phyloP scores from a whole-genome alignment of 2,329 filamentous ascomycete genomes.

The Periglandula ipomoeae region DNA sequence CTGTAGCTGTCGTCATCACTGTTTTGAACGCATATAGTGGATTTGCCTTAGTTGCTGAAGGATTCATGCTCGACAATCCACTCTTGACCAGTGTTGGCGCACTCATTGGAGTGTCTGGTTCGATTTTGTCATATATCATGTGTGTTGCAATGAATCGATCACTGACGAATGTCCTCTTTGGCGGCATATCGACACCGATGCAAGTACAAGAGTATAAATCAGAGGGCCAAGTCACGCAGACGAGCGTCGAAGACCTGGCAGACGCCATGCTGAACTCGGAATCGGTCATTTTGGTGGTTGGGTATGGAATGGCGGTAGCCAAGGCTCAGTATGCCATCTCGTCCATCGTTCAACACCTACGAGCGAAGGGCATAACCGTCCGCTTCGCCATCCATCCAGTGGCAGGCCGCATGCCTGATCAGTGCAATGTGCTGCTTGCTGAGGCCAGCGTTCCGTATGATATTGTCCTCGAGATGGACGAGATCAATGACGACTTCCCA shows the following conservation, averaged over 20 bases:
- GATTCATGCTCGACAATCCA: conserved; percentile 84
- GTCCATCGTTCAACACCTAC: conserved; percentile 66
- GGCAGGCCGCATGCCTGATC: conserved; percentile 84
- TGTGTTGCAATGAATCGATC: conserved; percentile 90
- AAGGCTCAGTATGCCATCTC: conserved; percentile 89
- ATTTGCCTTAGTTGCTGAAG: conserved; percentile 82
- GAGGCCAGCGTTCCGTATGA: conserved; percentile 86
- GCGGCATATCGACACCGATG: conserved; percentile 52
- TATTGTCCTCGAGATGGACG: conserved; percentile 90
- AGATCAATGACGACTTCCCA: conserved; percentile 86
- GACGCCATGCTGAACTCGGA: conserved; percentile 68
- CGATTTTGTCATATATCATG: conserved; percentile 78
- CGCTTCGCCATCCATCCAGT: conserved; percentile 88
- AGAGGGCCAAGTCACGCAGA: conserved; percentile 70
- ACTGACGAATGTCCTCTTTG: conserved; percentile 82
- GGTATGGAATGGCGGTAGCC: conserved; percentile 90
- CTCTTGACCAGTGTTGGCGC: conserved; percentile 78
- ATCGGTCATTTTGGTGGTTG: conserved; percentile 81
- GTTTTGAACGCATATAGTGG: conserved; percentile 87
- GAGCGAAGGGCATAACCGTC: conserved; percentile 69
- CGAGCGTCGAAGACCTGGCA: conserved; percentile 70
- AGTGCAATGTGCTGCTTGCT: conserved; percentile 84
- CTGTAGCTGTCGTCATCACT: conserved; percentile 67
- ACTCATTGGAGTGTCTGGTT: conserved; percentile 80
- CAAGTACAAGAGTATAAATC: conserved; percentile 59